Conservation (phyloP, 306 rosid genomes). For the Lotus japonicus region DNA sequence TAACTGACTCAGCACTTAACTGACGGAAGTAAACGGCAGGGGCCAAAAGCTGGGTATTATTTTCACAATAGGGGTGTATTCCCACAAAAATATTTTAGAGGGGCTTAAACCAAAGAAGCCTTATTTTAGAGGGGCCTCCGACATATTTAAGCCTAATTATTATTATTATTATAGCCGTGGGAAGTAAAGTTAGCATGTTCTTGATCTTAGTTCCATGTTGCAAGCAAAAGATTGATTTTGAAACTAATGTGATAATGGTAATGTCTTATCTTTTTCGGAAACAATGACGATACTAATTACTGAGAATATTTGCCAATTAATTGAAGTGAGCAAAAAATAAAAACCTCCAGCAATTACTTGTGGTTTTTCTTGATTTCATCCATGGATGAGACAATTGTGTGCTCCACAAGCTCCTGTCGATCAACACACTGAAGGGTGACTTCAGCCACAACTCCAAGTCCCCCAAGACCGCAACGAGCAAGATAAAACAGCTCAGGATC, state of each 20-base stretch:
- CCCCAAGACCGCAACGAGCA: slow-evolving; percentile 98
- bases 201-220: background rate
- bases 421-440: slow-evolving; percentile 97
- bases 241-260: background rate
- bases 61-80: too few species aligned
- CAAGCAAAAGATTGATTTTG: background rate
- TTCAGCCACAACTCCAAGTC: slow-evolving; percentile 96
- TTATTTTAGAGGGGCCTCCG: too few species aligned
- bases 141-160: too few species aligned
- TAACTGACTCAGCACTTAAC: too few species aligned
- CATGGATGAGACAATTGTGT: slow-evolving; percentile 65
- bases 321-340: background rate
- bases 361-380: slow-evolving; percentile 90
- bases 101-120: too few species aligned
- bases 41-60: too few species aligned
- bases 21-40: too few species aligned
- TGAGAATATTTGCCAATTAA: background rate
- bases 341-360: slow-evolving; percentile 43
- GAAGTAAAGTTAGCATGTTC: background rate
- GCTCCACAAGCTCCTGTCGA: slow-evolving; percentile 96
- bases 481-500: slow-evolving; percentile 87
- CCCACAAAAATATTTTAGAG: too few species aligned
- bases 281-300: background rate
- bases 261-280: background rate
- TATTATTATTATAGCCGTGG: background rate